Evolutionary conservation across 805 yeast genomes (phyloP).

Genomic region (Candida krabiensis): DNA sequence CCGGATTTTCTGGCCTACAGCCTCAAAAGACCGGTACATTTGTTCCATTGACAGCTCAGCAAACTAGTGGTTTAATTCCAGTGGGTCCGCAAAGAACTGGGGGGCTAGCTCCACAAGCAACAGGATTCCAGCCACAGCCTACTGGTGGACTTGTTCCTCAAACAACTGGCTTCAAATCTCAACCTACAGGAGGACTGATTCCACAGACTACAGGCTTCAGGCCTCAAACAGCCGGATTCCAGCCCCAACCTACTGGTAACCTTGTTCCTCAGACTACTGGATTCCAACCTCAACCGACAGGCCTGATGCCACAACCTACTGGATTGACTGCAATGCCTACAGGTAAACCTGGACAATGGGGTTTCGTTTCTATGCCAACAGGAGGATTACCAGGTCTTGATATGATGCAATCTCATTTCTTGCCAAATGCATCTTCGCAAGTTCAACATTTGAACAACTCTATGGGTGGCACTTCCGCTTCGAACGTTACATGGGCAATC

Average conservation of each 20-base stretch:
- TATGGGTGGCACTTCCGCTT: constrained; percentile 33
- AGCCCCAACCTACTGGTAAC: constrained; percentile 24
- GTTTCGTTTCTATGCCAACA: constrained; percentile 66
- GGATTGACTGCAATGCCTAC: constrained; percentile 52
- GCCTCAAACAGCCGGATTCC: constrained; percentile 34
- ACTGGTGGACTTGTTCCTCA: constrained; percentile 52
- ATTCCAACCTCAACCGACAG: constrained; percentile 27
- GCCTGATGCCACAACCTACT: constrained; percentile 42
- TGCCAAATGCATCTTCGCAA: constrained; percentile 47
- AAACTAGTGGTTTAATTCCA: constrained; percentile 30
- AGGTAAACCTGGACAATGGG: constrained; percentile 81
- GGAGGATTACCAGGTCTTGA: constrained; percentile 73
- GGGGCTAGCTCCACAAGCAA: constrained; percentile 17
- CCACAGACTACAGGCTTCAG: constrained; percentile 13
- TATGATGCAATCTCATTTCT: constrained; percentile 64
- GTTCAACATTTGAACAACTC: constrained; percentile 26
- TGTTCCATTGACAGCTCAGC: constrained; percentile 42
- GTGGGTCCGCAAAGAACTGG: constrained; percentile 24
- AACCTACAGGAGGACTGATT: constrained; percentile 24
- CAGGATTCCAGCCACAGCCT: constrained; percentile 60
- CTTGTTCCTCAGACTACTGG: constrained; percentile 39
- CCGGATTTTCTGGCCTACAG: constrained; percentile 36
- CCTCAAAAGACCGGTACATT: constrained; percentile 64
- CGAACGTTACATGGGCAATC: constrained; percentile 77
- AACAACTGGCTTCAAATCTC: constrained; percentile 32